phyloP scores from a whole-genome alignment of 192 early-diverging fungal species.

The Umbelopsis isabellina region DNA sequence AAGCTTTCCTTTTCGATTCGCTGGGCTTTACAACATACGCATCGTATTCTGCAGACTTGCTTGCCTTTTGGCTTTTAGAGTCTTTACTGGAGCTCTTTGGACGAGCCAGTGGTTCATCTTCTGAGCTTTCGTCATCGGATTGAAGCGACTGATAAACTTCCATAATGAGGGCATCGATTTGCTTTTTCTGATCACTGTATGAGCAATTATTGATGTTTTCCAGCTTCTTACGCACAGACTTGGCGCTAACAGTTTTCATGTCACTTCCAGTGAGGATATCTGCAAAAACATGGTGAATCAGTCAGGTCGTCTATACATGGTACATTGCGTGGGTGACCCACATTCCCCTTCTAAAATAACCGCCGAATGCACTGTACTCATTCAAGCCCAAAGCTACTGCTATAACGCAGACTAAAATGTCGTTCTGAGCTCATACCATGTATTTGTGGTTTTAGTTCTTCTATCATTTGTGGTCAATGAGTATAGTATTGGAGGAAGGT shows the following conservation, averaged over 20 bases:
- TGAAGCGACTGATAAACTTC: constrained; percentile 27
- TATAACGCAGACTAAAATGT: background rate
- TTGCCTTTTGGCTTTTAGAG: background rate
- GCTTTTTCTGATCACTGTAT: constrained; percentile 33
- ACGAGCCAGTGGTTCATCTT: constrained; percentile 25
- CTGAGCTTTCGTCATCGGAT: constrained; percentile 35
- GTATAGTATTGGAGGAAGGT: background rate
- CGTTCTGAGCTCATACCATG: background rate
- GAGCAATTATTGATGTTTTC: constrained; percentile 31
- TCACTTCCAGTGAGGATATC: constrained; percentile 30
- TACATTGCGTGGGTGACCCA: no score
- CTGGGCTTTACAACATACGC: constrained; percentile 16
- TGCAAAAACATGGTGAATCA: background rate
- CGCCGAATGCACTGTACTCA: no score
- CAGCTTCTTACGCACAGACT: constrained; percentile 39
- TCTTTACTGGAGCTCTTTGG: background rate
- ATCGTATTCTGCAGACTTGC: constrained; percentile 7
- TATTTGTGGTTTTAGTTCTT: constrained; percentile 4
- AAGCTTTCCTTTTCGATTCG: background rate
- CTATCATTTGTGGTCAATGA: constrained; percentile 10
- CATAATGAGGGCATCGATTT: constrained; percentile 46
- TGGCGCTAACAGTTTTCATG: constrained; percentile 42
- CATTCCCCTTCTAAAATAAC: no score
- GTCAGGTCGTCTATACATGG: no score
- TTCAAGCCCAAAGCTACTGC: background rate